These are phyloP conservation scores for Rostrohypoxylon terebratum DNA, from an alignment of 495 filamentous ascomycete species.

Conservation along the genomic window DNA sequence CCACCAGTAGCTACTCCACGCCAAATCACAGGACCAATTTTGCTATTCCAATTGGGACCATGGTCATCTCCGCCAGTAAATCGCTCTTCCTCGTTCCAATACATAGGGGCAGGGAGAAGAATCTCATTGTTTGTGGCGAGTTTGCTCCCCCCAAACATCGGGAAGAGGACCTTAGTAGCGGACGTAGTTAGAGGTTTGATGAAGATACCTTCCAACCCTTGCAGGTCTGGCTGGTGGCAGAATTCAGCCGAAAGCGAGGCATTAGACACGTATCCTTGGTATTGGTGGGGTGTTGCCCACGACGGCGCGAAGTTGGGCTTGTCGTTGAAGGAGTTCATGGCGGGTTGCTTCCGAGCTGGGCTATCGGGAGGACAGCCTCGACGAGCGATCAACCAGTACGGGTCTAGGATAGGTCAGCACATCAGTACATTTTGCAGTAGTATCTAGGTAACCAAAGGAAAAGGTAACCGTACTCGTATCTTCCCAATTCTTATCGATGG, in stretches of 20 bases:
- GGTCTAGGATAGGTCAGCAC: constrained; percentile 52
- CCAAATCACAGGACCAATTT: constrained; percentile 69
- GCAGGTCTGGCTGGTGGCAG: constrained; percentile 67
- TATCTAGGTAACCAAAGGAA: neutral
- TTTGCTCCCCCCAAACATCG: constrained; percentile 79
- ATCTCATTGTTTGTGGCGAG: constrained; percentile 81
- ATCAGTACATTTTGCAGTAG: constrained; percentile 36
- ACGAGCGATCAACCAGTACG: constrained; percentile 72
- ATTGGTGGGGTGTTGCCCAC: constrained; percentile 57
- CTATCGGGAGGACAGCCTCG: constrained; percentile 71
- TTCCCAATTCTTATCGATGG: constrained; percentile 56
- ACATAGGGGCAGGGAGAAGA: constrained; percentile 78
- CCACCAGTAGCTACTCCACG: constrained; percentile 77
- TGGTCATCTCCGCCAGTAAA: constrained; percentile 69
- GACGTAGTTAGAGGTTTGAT: constrained; percentile 69
- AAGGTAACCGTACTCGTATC: constrained; percentile 53
- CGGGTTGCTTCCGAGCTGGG: constrained; percentile 61
- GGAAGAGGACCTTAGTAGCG: constrained; percentile 67
- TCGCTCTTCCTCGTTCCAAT: constrained; percentile 76
- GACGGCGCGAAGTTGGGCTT: constrained; percentile 58
- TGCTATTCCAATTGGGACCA: constrained; percentile 67
- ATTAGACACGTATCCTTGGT: constrained; percentile 72
- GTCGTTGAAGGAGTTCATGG: constrained; percentile 55
- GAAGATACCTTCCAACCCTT: constrained; percentile 74
- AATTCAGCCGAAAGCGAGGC: constrained; percentile 73